These are phyloP conservation scores for Pisolithus tinctorius DNA, from an alignment of 768 basidiomycete genomes.

Conservation along the genomic window DNA sequence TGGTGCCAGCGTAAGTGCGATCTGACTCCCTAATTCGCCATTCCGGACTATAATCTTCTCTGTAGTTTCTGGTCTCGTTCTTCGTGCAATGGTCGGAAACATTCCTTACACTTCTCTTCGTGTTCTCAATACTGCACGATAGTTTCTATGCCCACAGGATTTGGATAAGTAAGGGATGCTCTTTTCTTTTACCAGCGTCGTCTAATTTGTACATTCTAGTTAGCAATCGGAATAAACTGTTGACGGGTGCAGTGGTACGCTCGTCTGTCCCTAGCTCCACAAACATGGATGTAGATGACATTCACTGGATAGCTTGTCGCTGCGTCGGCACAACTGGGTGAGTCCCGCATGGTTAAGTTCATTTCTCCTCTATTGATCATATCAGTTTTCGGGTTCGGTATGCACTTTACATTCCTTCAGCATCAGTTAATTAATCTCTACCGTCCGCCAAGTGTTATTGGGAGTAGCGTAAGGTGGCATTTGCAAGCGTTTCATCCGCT, in stretches of 20 bases:
- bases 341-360: background rate
- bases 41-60: background rate
- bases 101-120: background rate
- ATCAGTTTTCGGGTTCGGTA: background rate
- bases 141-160: constrained; percentile 22
- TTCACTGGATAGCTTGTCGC: constrained; percentile 1
- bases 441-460: background rate
- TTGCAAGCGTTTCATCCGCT: background rate
- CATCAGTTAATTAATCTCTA: background rate
- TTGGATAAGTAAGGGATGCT: constrained; percentile 14
- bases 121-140: background rate
- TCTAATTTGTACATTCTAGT: background rate
- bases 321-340: constrained; percentile 11
- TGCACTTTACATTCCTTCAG: background rate
- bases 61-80: constrained; percentile 14
- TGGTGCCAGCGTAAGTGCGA: constrained; percentile 2
- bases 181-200: background rate
- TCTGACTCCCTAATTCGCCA: background rate
- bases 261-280: background rate
- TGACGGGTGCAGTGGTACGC: constrained; percentile 14
- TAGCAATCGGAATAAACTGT: constrained; percentile 5
- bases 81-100: constrained; percentile 14
- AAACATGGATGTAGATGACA: background rate
- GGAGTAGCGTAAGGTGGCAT: background rate
- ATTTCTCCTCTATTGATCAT: background rate